phyloP scores from a whole-genome alignment of 208 protist species.

The Lotmaria passim region DNA sequence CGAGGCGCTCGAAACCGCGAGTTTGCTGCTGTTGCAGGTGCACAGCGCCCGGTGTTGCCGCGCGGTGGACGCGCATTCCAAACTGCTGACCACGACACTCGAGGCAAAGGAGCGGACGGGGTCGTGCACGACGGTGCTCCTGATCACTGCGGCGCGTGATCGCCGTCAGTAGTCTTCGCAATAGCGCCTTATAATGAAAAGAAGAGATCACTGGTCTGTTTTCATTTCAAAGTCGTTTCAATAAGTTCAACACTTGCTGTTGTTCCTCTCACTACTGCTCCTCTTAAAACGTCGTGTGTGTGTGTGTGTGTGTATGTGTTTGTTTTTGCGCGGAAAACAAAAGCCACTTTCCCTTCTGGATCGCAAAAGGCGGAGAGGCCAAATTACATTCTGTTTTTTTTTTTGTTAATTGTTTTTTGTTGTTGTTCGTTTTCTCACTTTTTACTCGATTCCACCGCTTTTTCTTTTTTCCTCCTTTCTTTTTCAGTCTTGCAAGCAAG shows the following conservation, averaged over 20 bases:
- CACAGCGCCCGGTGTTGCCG: conserved; percentile 20
- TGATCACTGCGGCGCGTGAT: background rate
- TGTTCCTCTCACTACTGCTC: too few species aligned
- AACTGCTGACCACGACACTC: background rate
- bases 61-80: background rate
- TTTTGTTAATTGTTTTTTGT: conserved; percentile 7
- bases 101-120: background rate
- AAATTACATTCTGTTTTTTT: background rate
- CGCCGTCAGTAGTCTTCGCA: background rate
- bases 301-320: too few species aligned
- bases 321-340: too few species aligned
- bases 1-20: conserved; percentile 10
- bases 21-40: conserved; percentile 25
- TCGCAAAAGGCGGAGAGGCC: too few species aligned
- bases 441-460: background rate
- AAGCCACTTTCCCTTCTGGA: background rate
- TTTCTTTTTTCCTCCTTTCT: conserved; percentile 1
- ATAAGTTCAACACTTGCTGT: too few species aligned
- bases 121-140: conserved; percentile 7
- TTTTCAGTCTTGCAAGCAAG: too few species aligned
- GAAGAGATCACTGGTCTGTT: too few species aligned
- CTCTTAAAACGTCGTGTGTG: too few species aligned
- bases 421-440: background rate
- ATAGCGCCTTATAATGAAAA: background rate
- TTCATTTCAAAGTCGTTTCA: too few species aligned